These are phyloP conservation scores for Colletotrichum paranaense DNA, from an alignment of 2,329 filamentous ascomycete species.

Conservation along the genomic window DNA sequence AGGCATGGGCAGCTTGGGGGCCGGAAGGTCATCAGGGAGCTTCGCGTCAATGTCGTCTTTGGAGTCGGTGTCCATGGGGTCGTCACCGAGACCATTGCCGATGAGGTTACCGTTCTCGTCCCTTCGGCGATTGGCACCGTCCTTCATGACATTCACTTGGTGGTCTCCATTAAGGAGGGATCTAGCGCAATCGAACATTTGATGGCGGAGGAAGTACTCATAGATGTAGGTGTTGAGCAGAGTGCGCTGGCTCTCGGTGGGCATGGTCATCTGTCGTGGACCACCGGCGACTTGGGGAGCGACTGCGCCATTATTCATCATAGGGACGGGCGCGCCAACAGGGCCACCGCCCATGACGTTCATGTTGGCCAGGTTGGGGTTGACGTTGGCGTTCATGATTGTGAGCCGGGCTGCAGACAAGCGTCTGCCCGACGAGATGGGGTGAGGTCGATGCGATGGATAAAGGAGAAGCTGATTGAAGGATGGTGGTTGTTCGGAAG, in stretches of 20 bases:
- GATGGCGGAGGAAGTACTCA: slow-evolving; percentile 89
- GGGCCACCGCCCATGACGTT: slow-evolving; percentile 75
- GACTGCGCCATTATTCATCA: slow-evolving; percentile 71
- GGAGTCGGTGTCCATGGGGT: slow-evolving; percentile 84
- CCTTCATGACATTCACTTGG: slow-evolving; percentile 74
- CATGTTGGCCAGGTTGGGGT: slow-evolving; percentile 75
- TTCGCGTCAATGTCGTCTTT: slow-evolving; percentile 83
- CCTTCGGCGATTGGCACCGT: slow-evolving; percentile 74
- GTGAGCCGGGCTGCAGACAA: slow-evolving; percentile 49
- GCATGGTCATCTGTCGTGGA: slow-evolving; percentile 36
- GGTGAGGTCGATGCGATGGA: slow-evolving; percentile 38
- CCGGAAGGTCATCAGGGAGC: slow-evolving; percentile 82
- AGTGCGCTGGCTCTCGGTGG: slow-evolving; percentile 58
- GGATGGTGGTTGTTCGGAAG: slow-evolving; percentile 33
- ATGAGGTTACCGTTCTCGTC: slow-evolving; percentile 75
- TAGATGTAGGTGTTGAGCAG: slow-evolving; percentile 89
- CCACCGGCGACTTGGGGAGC: slow-evolving; percentile 44
- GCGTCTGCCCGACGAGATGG: slow-evolving; percentile 46
- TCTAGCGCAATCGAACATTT: slow-evolving; percentile 86
- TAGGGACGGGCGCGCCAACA: slow-evolving; percentile 71
- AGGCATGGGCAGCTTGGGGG: slow-evolving; percentile 74
- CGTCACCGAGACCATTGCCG: slow-evolving; percentile 76
- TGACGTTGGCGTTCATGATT: slow-evolving; percentile 68
- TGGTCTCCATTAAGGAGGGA: slow-evolving; percentile 75
- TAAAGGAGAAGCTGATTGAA: slow-evolving; percentile 6